These are phyloP conservation scores for Xylaria arbuscula DNA, from an alignment of 2,329 filamentous ascomycete genomes.

Conservation along the genomic window DNA sequence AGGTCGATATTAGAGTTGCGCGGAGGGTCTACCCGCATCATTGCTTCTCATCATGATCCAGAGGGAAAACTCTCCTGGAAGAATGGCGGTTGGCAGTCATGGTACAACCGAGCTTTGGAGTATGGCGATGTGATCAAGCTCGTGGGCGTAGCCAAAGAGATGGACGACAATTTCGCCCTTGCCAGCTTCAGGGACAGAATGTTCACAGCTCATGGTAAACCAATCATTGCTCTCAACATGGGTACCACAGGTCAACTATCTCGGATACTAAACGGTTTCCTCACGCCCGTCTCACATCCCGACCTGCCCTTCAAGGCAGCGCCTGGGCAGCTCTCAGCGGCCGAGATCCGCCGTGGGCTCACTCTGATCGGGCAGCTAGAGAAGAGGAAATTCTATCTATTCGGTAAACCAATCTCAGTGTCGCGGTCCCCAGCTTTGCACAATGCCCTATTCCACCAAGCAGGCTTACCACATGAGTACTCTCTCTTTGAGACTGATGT, in stretches of 20 bases:
- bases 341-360: slow-evolving; percentile 84
- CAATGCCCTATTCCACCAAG: slow-evolving; percentile 81
- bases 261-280: slow-evolving; percentile 88
- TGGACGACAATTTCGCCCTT: slow-evolving; percentile 89
- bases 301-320: slow-evolving; percentile 91
- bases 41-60: slow-evolving; percentile 96
- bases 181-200: slow-evolving; percentile 84
- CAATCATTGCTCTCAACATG: slow-evolving; percentile 97
- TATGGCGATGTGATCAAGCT: slow-evolving; percentile 96
- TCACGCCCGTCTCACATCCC: slow-evolving; percentile 94
- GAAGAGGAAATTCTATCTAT: slow-evolving; percentile 82
- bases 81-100: slow-evolving; percentile 90
- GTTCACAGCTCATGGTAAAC: slow-evolving; percentile 77
- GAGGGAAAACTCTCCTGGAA: slow-evolving; percentile 83
- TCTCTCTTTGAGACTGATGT: slow-evolving; percentile 77
- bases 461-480: slow-evolving; percentile 89
- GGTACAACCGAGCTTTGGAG: slow-evolving; percentile 90
- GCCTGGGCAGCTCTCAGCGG: slow-evolving; percentile 90
- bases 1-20: slow-evolving; percentile 71
- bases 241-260: slow-evolving; percentile 87
- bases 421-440: slow-evolving; percentile 91
- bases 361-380: slow-evolving; percentile 82
- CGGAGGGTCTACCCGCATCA: slow-evolving; percentile 82
- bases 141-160: slow-evolving; percentile 78
- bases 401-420: slow-evolving; percentile 84